Conservation (phyloP, 2,329 filamentous ascomycete species). For the Monilinia fructicola region DNA sequence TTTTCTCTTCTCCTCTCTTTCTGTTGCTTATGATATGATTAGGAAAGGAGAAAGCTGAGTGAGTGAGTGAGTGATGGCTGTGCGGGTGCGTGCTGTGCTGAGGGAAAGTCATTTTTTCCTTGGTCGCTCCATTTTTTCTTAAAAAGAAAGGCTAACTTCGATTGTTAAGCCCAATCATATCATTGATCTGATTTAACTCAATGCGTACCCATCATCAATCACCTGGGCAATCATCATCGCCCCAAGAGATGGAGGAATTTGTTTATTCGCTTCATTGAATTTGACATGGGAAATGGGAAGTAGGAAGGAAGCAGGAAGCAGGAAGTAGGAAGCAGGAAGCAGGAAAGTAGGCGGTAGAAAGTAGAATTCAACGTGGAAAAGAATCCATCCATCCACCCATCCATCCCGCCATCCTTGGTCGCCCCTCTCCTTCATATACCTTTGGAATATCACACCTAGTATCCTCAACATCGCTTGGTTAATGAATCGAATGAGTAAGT, state of each 20-base stretch:
- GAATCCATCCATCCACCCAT: too few relatives aligned
- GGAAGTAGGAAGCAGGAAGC: too few relatives aligned
- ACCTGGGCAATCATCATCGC: too few relatives aligned
- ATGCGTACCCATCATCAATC: not conserved
- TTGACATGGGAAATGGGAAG: not conserved
- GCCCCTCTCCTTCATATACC: too few relatives aligned
- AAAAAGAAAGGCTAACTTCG: conserved; percentile 9
- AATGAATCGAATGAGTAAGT: conserved; percentile 6
- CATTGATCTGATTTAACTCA: not conserved
- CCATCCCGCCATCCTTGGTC: not conserved
- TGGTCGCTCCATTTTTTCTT: conserved; percentile 8
- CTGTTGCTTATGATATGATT: too few relatives aligned
- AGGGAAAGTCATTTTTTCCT: conserved; percentile 8
- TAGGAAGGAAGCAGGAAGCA: too few relatives aligned
- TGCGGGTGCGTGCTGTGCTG: not conserved
- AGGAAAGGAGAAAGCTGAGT: too few relatives aligned
- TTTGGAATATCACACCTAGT: too few relatives aligned
- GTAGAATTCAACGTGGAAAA: not conserved
- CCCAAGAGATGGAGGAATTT: too few relatives aligned
- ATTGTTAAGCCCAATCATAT: conserved; percentile 21
- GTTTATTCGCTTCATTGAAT: not conserved
- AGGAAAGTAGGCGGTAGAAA: too few relatives aligned
- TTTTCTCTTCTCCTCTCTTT: not conserved
- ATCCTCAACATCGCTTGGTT: not conserved
- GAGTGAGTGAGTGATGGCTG: not conserved